Base-by-base conservation (phyloP, 2,329 filamentous ascomycete genomes). In the Colletotrichum sp. region DNA sequence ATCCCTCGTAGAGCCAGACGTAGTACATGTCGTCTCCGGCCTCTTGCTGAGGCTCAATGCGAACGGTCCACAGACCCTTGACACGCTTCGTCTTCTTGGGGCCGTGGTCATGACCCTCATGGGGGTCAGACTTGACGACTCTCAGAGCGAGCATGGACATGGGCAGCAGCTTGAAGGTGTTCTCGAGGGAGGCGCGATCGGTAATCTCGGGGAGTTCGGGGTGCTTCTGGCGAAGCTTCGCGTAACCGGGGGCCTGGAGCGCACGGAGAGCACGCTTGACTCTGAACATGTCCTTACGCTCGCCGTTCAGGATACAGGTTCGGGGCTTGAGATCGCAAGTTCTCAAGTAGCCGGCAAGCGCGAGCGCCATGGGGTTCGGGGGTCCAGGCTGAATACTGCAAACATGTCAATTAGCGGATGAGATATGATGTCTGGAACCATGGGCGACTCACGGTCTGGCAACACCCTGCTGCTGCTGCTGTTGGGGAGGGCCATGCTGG, bases 201-300 rank as follows among this genome's bases (percentile, higher is more conserved):
- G 91, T 96, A 82, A 99, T 94, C 82, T 95, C 93, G 39, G 97
- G 97, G 6, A 99, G 93, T 61, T 95, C 91, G 7, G 95, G 92
- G 86, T 98, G 97, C 92, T 98, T 98, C 84, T 94, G 94, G 82
- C 94, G 91, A 74, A 95, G 95, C 88, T 98, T 98, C 80, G 93
- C 91, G 87, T 99, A 99, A 55, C 94, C 96, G 66, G 95, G 94
- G 26, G 96, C 97, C 85, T 98, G 90, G 70, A 99, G 90, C 32
- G 95, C 96, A 81, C 97, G 95, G 77, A 99, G 93, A 55, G 97
- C 97, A 83, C 97, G 95, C 90, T 99, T 99, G 84, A 99, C 97
- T 90, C 94, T 94, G 86, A 99, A 99, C 95, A 99, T 98, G 79
- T 99, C 96, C 87, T 98, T 99, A 81, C 97, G 92, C 89, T 98